phyloP scores from a whole-genome alignment of 2,329 filamentous ascomycete genomes.

The Fusarium odoratissimum region DNA sequence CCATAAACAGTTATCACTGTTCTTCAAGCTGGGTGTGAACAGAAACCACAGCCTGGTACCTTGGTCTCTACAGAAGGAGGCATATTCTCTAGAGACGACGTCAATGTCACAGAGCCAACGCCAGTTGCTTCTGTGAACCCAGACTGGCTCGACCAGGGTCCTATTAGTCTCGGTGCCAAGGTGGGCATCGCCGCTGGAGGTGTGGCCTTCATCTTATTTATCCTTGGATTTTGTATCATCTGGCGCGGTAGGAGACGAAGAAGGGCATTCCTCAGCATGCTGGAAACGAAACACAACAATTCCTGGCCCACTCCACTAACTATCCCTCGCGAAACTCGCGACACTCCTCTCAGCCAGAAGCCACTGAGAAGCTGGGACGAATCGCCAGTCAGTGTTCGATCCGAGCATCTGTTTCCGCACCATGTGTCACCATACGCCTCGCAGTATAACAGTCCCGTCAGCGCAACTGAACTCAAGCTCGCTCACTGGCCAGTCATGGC shows the following conservation, averaged over 20 bases:
- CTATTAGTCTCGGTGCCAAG: conserved; percentile 64
- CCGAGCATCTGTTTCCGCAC: background rate
- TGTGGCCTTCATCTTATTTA: conserved; percentile 59
- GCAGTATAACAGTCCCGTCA: background rate
- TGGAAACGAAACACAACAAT: too few relatives aligned
- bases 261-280: conserved; percentile 47
- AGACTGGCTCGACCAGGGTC: conserved; percentile 55
- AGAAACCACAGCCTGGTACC: conserved; percentile 57
- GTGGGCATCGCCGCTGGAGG: conserved; percentile 68
- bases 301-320: too few relatives aligned
- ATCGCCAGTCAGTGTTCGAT: conserved; percentile 58
- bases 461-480: conserved; percentile 3
- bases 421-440: conserved; percentile 5
- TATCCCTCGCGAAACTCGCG: too few relatives aligned
- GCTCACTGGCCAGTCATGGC: conserved; percentile 1
- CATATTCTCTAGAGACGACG: too few relatives aligned
- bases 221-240: conserved; percentile 65
- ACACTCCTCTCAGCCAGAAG: conserved; percentile 25
- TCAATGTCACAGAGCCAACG: conserved; percentile 60
- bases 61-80: too few relatives aligned
- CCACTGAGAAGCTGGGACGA: conserved; percentile 65
- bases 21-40: conserved; percentile 61
- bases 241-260: conserved; percentile 67
- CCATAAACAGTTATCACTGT: conserved; percentile 57
- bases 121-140: conserved; percentile 54